Evolutionary conservation across 2,329 filamentous ascomycete genomes (phyloP), one percentile per base, ranked within the genome.

Genomic region (Tolypocladium ovalisporum): DNA sequence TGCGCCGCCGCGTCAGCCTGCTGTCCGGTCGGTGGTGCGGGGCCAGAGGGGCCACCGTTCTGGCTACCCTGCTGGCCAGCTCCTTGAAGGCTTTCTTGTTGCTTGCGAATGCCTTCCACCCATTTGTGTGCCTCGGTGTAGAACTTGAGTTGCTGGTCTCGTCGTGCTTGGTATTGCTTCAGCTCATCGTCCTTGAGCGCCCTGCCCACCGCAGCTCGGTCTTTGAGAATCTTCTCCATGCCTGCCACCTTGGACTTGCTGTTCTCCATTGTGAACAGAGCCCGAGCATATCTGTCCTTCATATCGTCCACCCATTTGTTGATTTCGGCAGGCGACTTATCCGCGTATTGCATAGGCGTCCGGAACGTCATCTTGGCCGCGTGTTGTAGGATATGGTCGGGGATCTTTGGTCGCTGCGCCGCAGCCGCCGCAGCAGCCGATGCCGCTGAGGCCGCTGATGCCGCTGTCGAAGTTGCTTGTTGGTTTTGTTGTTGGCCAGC

Each of bases 251-350:
- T 71, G n/a, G 61, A 64, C 13, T 76, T 74, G 3, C 72, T 70
- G 12, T 62, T 69, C 40, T 83, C 80, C 72, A 83, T 81, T 2
- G 74, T 72, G 61, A 76, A 68, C 7, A 84, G 65, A 0, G 77
- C 79, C 42, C 76, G 70, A 0, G 71, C 70, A 58, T 83, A 81
- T 56, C 73, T 74, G 0, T 72, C 68, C 62, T 76, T 80, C 36
- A 75, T 69, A 1, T 80, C 76, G 9, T 75, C 70, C 2, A 77
- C 65, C 77, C 78, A 82, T 60, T 79, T 79, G 1, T 72, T 71
- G 5, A 73, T 70, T n/a, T 78, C 73, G 0, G 72, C 69, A 3
- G 73, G 69, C 19, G 69, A 64, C 58, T 76, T 77, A 19, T 77
- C 74, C 0, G 68, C 64, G 0, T 80, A 56, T n/a, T 71, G 67